These are phyloP conservation scores for Telfairia occidentalis DNA, from an alignment of 331 rosid species.

Conservation along the genomic window DNA sequence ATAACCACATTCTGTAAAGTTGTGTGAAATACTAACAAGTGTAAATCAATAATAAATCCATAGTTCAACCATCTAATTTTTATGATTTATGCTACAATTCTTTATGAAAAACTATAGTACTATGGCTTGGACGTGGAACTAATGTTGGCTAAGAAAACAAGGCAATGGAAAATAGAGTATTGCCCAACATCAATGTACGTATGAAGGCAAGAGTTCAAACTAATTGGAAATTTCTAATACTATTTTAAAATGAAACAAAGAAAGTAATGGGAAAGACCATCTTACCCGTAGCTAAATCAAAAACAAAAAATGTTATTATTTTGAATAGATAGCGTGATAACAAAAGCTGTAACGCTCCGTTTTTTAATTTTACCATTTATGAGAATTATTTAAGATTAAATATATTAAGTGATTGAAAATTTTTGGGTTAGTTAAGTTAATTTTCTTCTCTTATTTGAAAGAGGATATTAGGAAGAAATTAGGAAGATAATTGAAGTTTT, in stretches of 20 bases:
- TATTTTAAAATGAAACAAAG: neutral
- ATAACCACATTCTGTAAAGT: neutral
- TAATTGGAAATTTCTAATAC: neutral
- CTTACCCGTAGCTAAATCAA: constrained; percentile 56
- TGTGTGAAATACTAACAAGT: neutral
- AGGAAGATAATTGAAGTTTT: no score
- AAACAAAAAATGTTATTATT: neutral
- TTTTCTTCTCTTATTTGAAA: no score
- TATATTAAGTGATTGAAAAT: no score
- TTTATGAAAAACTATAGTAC: no score
- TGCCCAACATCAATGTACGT: neutral
- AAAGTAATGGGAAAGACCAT: constrained; percentile 30
- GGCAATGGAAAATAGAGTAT: neutral
- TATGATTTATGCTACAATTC: neutral
- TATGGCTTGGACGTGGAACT: neutral
- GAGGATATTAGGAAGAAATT: no score
- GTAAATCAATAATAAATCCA: neutral
- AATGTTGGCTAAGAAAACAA: neutral
- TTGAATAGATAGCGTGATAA: neutral
- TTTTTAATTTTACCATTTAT: no score
- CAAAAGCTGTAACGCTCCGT: no score
- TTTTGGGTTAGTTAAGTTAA: no score
- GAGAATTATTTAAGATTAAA: no score
- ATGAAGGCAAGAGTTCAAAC: neutral
- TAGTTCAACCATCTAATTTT: neutral